Conservation (phyloP, 768 basidiomycete genomes). For the Suillus brevipes region DNA sequence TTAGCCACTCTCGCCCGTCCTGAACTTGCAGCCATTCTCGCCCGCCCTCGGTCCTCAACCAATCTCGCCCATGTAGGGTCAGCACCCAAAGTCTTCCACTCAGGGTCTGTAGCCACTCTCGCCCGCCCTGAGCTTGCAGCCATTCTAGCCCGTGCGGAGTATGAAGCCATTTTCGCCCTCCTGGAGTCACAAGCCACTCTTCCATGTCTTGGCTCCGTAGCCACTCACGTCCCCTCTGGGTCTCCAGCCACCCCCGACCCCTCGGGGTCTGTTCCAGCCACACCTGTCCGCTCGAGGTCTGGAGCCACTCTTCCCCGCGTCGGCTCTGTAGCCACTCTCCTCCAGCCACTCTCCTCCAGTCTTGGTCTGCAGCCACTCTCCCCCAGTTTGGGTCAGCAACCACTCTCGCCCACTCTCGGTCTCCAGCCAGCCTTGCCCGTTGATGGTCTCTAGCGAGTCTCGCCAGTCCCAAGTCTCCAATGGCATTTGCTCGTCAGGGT, state of each 20-base stretch:
- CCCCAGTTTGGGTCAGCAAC: not conserved
- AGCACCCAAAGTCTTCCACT: too few species aligned
- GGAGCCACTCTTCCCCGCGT: not conserved
- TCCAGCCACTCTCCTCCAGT: not conserved
- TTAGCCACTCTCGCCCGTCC: not conserved
- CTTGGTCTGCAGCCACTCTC: not conserved
- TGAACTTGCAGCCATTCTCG: too few species aligned
- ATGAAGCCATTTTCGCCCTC: not conserved
- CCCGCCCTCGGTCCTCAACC: too few species aligned
- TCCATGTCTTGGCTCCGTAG: rapidly evolving
- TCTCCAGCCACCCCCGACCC: not conserved
- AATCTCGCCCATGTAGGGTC: too few species aligned
- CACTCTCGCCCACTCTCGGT: not conserved
- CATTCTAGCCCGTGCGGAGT: too few species aligned
- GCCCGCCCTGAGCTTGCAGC: too few species aligned
- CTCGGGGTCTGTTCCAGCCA: too few species aligned
- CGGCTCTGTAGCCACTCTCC: not conserved
- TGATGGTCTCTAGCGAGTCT: not conserved
- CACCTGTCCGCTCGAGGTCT: too few species aligned
- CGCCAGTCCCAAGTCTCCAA: not conserved
- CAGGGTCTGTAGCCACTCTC: too few species aligned
- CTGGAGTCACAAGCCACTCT: not conserved
- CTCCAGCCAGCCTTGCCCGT: not conserved
- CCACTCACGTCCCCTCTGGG: not conserved
- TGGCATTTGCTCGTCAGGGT: not conserved